Conservation (phyloP, 345 rosid genomes). For the Eutrema heterophyllum region DNA sequence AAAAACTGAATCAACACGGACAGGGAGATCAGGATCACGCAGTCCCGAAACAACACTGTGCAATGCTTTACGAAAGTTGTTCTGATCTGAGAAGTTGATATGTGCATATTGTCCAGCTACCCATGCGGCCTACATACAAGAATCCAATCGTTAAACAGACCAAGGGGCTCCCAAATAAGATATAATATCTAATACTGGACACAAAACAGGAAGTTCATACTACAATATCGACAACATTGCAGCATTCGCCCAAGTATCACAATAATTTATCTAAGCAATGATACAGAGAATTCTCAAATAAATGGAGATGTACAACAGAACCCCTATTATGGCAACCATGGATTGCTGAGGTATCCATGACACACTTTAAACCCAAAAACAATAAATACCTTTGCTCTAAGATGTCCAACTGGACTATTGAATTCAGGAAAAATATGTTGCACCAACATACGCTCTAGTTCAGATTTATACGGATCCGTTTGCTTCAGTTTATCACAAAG, state of each 20-base stretch:
- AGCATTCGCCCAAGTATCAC: background rate
- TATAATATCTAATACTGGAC: background rate
- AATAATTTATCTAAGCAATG: background rate
- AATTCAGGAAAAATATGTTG: conserved; percentile 95
- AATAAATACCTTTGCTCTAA: conserved; percentile 76
- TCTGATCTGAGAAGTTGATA: conserved; percentile 69
- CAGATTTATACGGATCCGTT: conserved; percentile 88
- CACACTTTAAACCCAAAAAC: background rate
- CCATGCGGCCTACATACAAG: conserved; percentile 73
- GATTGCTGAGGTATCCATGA: conserved; percentile 9
- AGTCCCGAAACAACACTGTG: conserved; percentile 81
- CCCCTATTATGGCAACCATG: background rate
- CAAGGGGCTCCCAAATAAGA: background rate
- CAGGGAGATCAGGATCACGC: conserved; percentile 94
- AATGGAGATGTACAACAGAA: background rate
- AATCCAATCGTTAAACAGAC: background rate
- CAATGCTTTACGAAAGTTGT: conserved; percentile 70
- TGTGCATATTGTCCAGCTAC: conserved; percentile 95
- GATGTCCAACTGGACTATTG: conserved; percentile 81
- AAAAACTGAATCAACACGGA: conserved; percentile 94
- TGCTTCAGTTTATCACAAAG: conserved; percentile 97
- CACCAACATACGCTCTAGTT: conserved; percentile 82
- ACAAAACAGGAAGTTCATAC: background rate
- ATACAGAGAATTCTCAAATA: conserved; percentile 2
- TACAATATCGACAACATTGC: background rate